Conservation (phyloP, 352 stramenopile species). For the Globisporangium polare region DNA sequence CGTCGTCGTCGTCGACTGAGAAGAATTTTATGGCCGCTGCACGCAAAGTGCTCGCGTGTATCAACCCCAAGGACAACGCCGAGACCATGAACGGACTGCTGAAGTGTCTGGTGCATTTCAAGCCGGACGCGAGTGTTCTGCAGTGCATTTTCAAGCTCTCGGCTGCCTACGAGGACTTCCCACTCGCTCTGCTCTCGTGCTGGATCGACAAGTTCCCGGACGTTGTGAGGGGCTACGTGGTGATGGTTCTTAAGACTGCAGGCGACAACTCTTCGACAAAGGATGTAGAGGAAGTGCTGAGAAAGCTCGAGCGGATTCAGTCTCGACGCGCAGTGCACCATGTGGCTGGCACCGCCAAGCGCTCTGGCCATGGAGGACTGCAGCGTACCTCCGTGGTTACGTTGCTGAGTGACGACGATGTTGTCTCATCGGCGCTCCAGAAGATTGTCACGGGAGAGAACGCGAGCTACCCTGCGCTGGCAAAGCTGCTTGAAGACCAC, state of each 20-base stretch:
- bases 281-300: slow-evolving; percentile 48
- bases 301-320: slow-evolving; percentile 66
- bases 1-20: slow-evolving; percentile 8
- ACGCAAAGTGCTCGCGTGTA: slow-evolving; percentile 72
- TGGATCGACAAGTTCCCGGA: slow-evolving; percentile 71
- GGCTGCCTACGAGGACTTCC: slow-evolving; percentile 57
- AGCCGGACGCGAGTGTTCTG: slow-evolving; percentile 58
- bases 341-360: slow-evolving; percentile 14
- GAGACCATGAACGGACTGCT: slow-evolving; percentile 75
- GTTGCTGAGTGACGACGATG: slow-evolving; percentile 45
- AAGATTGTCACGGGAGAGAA: slow-evolving; percentile 25
- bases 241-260: slow-evolving; percentile 37
- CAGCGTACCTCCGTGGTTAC: slow-evolving; percentile 15
- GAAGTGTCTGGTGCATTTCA: slow-evolving; percentile 73
- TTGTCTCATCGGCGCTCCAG: slow-evolving; percentile 28
- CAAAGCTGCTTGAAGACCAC: slow-evolving; percentile 13
- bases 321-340: slow-evolving; percentile 18
- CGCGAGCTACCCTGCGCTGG: slow-evolving; percentile 25
- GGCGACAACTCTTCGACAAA: slow-evolving; percentile 24
- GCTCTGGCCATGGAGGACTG: neutral
- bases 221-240: slow-evolving; percentile 54
- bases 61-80: slow-evolving; percentile 61
- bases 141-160: slow-evolving; percentile 76
- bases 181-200: slow-evolving; percentile 53
- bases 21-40: slow-evolving; percentile 66